Evolutionary conservation across 1,284 basidiomycete species (phyloP).

Genomic region (Ganoderma lucidum): DNA sequence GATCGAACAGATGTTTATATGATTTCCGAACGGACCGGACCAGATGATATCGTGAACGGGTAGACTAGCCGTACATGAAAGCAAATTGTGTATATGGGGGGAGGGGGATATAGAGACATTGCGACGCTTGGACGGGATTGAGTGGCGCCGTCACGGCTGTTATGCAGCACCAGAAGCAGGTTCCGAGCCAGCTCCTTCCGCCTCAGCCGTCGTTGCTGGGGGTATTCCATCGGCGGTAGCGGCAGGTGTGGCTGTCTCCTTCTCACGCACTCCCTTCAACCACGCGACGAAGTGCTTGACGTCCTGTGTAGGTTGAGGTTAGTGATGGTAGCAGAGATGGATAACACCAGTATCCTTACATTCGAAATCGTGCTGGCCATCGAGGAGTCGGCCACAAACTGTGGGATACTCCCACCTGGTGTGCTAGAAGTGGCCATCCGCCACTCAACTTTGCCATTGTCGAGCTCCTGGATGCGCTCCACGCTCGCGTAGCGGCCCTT

Average conservation of each 20-base stretch:
- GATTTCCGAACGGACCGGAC: neutral
- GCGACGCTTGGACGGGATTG: neutral
- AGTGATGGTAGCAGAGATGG: neutral
- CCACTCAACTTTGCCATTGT: slow-evolving; percentile 76
- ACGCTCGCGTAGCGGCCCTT: slow-evolving; percentile 76
- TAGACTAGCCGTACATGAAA: neutral
- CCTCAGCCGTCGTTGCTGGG: slow-evolving; percentile 8
- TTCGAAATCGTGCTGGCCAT: slow-evolving; percentile 69
- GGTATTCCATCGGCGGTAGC: neutral
- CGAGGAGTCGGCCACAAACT: slow-evolving; percentile 63
- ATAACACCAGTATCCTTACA: slow-evolving; percentile 46
- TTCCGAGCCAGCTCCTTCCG: slow-evolving; percentile 11
- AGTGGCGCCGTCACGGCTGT: neutral
- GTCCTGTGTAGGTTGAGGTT: slow-evolving; percentile 51
- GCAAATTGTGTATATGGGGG: neutral
- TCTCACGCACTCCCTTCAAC: slow-evolving; percentile 40
- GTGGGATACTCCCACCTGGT: slow-evolving; percentile 73
- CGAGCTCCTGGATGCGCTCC: slow-evolving; percentile 69
- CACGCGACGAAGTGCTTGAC: slow-evolving; percentile 69
- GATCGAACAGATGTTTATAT: slow-evolving; percentile 30
- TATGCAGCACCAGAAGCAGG: slow-evolving; percentile 16
- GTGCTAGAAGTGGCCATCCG: slow-evolving; percentile 81
- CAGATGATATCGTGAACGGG: neutral
- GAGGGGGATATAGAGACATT: neutral
- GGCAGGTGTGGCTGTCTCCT: neutral